Evolutionary conservation across 2,329 filamentous ascomycete species (phyloP), one percentile per base, ranked within the genome.

Genomic region (Ascochyta lentis): DNA sequence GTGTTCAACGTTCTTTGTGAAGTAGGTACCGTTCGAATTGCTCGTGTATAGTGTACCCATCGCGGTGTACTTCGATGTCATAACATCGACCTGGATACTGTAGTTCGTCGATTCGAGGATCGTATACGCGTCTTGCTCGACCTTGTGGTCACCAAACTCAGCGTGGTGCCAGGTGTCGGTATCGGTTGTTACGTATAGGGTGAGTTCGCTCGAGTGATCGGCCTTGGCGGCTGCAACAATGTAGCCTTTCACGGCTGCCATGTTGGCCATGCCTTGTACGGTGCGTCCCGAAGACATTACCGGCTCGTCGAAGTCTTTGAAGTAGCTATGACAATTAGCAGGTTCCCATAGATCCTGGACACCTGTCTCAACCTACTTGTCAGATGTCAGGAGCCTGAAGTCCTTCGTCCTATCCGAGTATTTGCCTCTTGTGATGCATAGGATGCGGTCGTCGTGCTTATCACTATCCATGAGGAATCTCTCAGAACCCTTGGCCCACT

Each of bases 11-110:
- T 96, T 98, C 69, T 89, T 88, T 2, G 90, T 95, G 73, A 98
- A 99, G 76, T 94, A 97, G 2, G 92, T 97, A 58, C 95, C 95
- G 72, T 98, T 96, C 29, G 93, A 98, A 74, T 99, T 99, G 72
- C 94, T 98, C 6, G 92, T 96, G 70, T 97, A 94, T 53, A 99
- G 82, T 10, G 90, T 87, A 31, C 95, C 96, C 85, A 96, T 94
- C 0, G 89, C 85, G 34, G 83, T 84, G 12, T 83, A 83, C 53
- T 76, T 78, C 10, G 82, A 83, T 1, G 89, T 91, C 84, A 94
- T 88, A 60, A 98, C 93, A 75, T 98, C 93, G 51, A 99, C 87
- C 77, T 98, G 94, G 66, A 99, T 92, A 79, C 94, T 97, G 80
- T 99, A 97, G 72, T 96, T 94, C 38, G 95, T 98, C 69, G 93